Evolutionary conservation across 805 yeast species (phyloP), one percentile per base, ranked within the genome.

Genomic region (Monosporozyma unispora): DNA sequence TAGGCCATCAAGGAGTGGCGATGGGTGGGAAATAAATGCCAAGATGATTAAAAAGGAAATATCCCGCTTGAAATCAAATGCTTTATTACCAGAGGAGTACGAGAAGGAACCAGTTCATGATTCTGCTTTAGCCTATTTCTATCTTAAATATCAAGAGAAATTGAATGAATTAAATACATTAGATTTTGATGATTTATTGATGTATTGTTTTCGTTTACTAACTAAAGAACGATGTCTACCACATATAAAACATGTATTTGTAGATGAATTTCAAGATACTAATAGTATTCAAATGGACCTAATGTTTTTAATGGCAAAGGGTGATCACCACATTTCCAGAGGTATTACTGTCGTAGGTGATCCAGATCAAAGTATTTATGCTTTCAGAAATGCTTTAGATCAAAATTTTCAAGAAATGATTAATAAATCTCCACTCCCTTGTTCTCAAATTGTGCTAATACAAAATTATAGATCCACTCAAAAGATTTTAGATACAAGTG

Each of bases 181-280:
- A 12, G 97, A 90, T 65, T 91, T 88, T 64, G 97, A 91, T 62
- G 96, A 89, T 61, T 72, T 93, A 48, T 69, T 93, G 28, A 59
- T 87, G 41, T 65, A 70, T 41, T 75, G 88, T 21, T 69, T 71
- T 51, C 64, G 69, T 14, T 68, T 90, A 10, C 60, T 90, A 12
- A 52, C 67, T 0, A 54, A 64, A 28, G 58, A 60, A 31, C 69
- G 76, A 0, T 75, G 79, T 25, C 66, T 81, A 25, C 70, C 70
- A 2, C 66, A 70, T 46, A 66, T 84, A 3, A 70, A 78, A 53
- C 93, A 88, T 58, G 88, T 89, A 0, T 70, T 91, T 18, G 87
- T 93, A 6, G 99, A 91, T 67, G 99, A 91, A 66, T 91, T 89
- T 59, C 98, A 91, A 68, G 99, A 93, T 58, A 89, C 97, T 0